Percentiles rank a stretch among this genome's conserved stretches.
Evolutionary conservation across 129 eudicot species (phyloP).

Genomic region (Pseudognaphalium luteoalbum): DNA sequence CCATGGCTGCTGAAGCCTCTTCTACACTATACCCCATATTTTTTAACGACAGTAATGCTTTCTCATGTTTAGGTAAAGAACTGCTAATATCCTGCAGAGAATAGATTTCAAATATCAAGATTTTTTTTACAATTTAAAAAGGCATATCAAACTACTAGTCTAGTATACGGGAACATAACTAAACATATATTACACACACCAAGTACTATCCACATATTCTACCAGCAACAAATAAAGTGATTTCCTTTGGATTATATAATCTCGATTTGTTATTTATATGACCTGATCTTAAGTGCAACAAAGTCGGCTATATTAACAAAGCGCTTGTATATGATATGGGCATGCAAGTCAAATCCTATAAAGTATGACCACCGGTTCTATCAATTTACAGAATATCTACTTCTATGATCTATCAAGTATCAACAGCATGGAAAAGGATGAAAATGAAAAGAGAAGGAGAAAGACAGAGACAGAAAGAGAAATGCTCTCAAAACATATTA

Average conservation of each 20-base stretch:
- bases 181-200: background rate
- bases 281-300: background rate
- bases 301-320: no score
- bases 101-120: slow-evolving; percentile 13
- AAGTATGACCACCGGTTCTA: no score
- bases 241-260: background rate
- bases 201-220: background rate
- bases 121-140: slow-evolving; percentile 3
- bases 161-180: background rate
- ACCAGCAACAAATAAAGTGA: background rate
- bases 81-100: slow-evolving; percentile 45
- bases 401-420: no score
- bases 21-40: slow-evolving; percentile 70
- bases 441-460: no score
- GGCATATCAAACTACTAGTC: background rate
- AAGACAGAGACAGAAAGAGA: no score
- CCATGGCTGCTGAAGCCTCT: slow-evolving; percentile 74
- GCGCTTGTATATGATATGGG: no score
- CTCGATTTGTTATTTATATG: background rate
- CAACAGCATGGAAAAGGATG: background rate
- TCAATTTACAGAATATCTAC: no score
- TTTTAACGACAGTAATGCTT: slow-evolving; percentile 42
- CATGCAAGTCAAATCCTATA: no score
- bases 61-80: slow-evolving; percentile 47
- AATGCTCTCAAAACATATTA: no score